Base-by-base conservation (phyloP, 441 rosid species). In the Adansonia madagascariensis region DNA sequence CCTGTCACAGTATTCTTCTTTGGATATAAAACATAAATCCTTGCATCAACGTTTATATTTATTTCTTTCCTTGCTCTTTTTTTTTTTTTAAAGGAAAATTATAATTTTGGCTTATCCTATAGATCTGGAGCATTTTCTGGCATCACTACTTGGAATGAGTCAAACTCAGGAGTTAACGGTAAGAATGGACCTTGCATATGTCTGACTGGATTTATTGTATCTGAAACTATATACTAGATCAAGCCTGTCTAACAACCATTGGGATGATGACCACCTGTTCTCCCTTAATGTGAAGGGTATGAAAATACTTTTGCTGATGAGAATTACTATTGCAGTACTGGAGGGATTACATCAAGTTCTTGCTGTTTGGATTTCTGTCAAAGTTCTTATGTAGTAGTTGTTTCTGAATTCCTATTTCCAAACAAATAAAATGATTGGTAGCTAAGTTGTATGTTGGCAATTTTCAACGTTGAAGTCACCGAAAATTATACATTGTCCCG, bases 81-180 rank as follows among this genome's bases (percentile, higher is more conserved):
- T 50, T 9, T 63, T 35, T 63, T 35, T 12, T 53, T 41, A 47
- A 39, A 18, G 9, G 52, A 12, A 55, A 10, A 39, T 17, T 39
- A 24, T 72, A 72, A 56, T 72, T 46, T 65, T 73, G 62, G n/a
- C 75, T 73, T 69, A 20, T 74, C 74, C 74, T 46, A 75, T 87
- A 89, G 90, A 88, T 81, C 80, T 86, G 72, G 88, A 86, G 24
- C 44, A 69, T 75, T 59, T 72, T 57, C 69, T 78, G 63, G 83
- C 82, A 61, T 82, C 82, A 43, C 53, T 73, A 50, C 75, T 89
- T 79, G 68, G 84, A 64, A 74, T 78, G 52, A 79, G 61, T 27
- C 75, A 79, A 20, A 75, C 76, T 73, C 88, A 76, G 78, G 86
- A 81, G 43, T 72, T 57, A 50, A 78, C 43, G 88, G 92, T 88